A percentile compares a stretch with the other conserved stretches of the same genome.
These are phyloP conservation scores for Carex myosuroides DNA, from an alignment of 176 grass and related monocot genomes.

Conservation along the genomic window DNA sequence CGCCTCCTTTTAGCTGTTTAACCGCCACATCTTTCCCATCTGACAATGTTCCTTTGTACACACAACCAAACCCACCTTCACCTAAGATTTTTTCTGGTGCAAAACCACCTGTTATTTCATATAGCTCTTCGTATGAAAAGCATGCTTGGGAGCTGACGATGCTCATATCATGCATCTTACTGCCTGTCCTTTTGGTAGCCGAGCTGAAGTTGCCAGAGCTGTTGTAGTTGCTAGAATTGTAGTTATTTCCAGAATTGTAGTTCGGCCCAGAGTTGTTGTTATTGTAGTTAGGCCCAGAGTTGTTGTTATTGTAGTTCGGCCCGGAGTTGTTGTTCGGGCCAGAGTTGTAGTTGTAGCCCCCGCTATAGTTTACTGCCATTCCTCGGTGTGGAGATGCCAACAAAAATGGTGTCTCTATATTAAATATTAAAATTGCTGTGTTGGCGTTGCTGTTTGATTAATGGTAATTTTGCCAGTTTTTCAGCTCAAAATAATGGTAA, in stretches of 20 bases:
- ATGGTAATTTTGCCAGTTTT: not conserved
- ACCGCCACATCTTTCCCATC: slow-evolving; percentile 72
- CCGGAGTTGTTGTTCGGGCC: not conserved
- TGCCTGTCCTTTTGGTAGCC: slow-evolving; percentile 20
- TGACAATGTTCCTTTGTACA: slow-evolving; percentile 62
- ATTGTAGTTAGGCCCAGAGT: not conserved
- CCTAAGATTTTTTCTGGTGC: slow-evolving; percentile 59
- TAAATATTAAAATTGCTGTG: not conserved
- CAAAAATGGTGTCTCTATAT: slow-evolving; percentile 52
- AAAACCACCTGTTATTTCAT: slow-evolving; percentile 70
- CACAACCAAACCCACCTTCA: slow-evolving; percentile 91
- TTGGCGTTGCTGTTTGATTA: not conserved
- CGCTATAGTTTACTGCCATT: slow-evolving; percentile 35
- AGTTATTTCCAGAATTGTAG: slow-evolving; percentile 26
- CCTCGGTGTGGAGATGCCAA: slow-evolving; percentile 24
- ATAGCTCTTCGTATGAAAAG: slow-evolving; percentile 74
- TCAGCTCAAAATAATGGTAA: not conserved
- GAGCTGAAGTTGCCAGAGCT: slow-evolving; percentile 19
- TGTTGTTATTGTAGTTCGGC: not conserved
- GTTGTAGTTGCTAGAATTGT: not conserved
- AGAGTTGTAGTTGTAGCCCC: slow-evolving; percentile 21
- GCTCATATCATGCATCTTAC: slow-evolving; percentile 28
- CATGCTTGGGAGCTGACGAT: slow-evolving; percentile 49
- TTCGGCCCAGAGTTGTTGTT: slow-evolving; percentile 31
- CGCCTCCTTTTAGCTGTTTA: slow-evolving; percentile 84